A percentile compares a stretch with the other conserved stretches of the same genome.
Evolutionary conservation across 345 rosid species (phyloP).

Genomic region (Pugionium cornutum): DNA sequence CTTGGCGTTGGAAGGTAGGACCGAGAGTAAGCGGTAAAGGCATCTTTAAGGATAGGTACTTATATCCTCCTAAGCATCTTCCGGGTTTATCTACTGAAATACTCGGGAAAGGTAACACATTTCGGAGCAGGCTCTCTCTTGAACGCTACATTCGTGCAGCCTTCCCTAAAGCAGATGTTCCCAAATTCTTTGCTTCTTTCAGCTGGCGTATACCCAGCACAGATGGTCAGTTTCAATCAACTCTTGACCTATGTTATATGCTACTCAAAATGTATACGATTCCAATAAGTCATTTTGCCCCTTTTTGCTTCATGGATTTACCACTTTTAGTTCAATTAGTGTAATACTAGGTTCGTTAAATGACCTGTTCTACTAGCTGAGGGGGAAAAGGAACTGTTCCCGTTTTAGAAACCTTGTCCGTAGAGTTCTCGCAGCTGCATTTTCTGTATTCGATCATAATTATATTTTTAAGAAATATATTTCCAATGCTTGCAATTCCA

Average conservation of each 20-base stretch:
- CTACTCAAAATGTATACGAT: background rate
- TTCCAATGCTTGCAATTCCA: background rate
- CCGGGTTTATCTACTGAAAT: background rate
- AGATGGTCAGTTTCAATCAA: conserved; percentile 49
- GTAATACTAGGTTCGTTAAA: too few species aligned
- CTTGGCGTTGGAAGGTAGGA: conserved; percentile 72
- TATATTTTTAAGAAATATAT: background rate
- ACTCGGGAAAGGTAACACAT: background rate
- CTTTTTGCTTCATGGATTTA: too few species aligned
- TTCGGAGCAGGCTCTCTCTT: conserved; percentile 55
- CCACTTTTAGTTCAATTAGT: too few species aligned
- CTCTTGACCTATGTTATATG: conserved; percentile 8
- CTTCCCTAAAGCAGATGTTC: conserved; percentile 60
- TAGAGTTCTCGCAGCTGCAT: background rate
- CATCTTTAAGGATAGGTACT: conserved; percentile 55
- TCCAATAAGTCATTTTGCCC: background rate
- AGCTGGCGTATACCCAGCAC: conserved; percentile 63
- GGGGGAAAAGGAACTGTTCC: background rate
- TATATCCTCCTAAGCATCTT: conserved; percentile 64
- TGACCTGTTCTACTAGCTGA: too few species aligned
- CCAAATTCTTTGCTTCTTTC: conserved; percentile 67
- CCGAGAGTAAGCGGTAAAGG: conserved; percentile 47
- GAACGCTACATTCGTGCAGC: conserved; percentile 43
- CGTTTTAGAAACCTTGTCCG: background rate
- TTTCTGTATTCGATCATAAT: background rate